These are phyloP conservation scores for Pisolithus thermaeus DNA, from an alignment of 1,284 basidiomycete genomes.

Conservation along the genomic window DNA sequence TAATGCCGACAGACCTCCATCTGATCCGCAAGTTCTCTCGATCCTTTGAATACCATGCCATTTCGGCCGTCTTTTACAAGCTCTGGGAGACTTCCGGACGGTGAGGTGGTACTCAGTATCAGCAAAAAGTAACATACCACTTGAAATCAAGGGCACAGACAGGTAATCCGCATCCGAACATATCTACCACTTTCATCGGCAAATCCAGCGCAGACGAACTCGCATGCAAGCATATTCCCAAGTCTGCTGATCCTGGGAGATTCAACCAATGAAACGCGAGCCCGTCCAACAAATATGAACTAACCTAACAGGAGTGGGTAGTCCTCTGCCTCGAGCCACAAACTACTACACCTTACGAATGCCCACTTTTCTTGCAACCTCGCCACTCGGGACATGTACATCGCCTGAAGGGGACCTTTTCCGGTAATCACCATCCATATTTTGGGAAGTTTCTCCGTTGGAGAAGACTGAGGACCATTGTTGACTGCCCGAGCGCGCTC, in stretches of 20 bases:
- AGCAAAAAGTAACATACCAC: conserved; percentile 46
- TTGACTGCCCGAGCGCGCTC: conserved; percentile 40
- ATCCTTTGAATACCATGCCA: conserved; percentile 72
- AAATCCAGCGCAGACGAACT: conserved; percentile 90
- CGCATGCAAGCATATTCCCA: conserved; percentile 89
- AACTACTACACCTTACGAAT: conserved; percentile 77
- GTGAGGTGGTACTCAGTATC: conserved; percentile 5
- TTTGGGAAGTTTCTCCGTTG: conserved; percentile 52
- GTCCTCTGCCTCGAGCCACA: conserved; percentile 85
- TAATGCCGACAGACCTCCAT: conserved; percentile 48
- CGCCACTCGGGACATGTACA: conserved; percentile 65
- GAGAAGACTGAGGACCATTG: conserved; percentile 15
- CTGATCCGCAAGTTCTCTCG: conserved; percentile 65
- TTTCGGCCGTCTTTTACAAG: conserved; percentile 82
- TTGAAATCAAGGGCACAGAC: conserved; percentile 88
- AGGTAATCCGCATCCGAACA: conserved; percentile 95
- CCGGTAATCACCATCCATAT: conserved; percentile 87
- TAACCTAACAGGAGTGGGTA: conserved; percentile 81
- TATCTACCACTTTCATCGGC: conserved; percentile 99
- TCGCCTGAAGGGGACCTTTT: conserved; percentile 74
- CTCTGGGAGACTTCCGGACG: conserved; percentile 64
- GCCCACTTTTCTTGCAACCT: conserved; percentile 66
- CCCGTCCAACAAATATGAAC: conserved; percentile 9
- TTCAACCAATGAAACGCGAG: conserved; percentile 7
- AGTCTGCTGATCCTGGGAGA: conserved; percentile 74